A percentile compares a stretch with the other conserved stretches of the same genome.
Conservation (phyloP, 2,329 filamentous ascomycete species). For the Bipolaris zeicola region DNA sequence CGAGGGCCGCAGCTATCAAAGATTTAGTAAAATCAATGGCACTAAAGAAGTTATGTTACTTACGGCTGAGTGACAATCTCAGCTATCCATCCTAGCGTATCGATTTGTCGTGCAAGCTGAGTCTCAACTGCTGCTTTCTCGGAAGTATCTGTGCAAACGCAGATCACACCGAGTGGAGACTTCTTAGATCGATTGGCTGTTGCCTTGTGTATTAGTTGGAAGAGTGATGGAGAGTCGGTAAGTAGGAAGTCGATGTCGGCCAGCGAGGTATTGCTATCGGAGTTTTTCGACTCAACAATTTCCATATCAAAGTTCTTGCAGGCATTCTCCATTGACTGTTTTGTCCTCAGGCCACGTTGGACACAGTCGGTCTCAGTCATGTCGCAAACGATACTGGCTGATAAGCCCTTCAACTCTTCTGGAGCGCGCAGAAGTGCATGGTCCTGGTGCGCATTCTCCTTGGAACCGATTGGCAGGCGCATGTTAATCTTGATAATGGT, state of each 20-base stretch:
- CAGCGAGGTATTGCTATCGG: slow-evolving; percentile 18
- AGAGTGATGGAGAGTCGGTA: slow-evolving; percentile 34
- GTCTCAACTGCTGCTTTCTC: slow-evolving; percentile 34
- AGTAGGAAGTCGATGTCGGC: slow-evolving; percentile 31
- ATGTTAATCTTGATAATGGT: slow-evolving; percentile 35
- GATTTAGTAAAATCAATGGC: not conserved
- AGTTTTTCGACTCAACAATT: slow-evolving; percentile 14
- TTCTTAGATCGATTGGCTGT: slow-evolving; percentile 21
- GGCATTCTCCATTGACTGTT: slow-evolving; percentile 32
- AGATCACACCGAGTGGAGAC: slow-evolving; percentile 31
- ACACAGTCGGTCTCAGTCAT: slow-evolving; percentile 26
- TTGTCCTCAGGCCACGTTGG: slow-evolving; percentile 31
- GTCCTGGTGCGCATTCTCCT: slow-evolving; percentile 17
- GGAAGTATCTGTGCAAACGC: slow-evolving; percentile 35
- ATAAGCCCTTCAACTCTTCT: slow-evolving; percentile 22
- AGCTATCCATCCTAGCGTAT: slow-evolving; percentile 32
- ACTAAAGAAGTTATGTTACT: slow-evolving; percentile 5
- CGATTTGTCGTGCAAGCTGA: slow-evolving; percentile 28
- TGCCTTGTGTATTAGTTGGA: slow-evolving; percentile 24
- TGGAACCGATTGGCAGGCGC: slow-evolving; percentile 25
- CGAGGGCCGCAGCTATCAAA: slow-evolving; percentile 32
- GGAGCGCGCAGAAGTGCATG: slow-evolving; percentile 22
- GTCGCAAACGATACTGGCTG: slow-evolving; percentile 32
- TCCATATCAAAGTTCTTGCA: slow-evolving; percentile 35
- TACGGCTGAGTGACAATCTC: slow-evolving; percentile 38